Evolutionary conservation across 2,329 filamentous ascomycete genomes (phyloP).

Genomic region (Arthroderma sp.): DNA sequence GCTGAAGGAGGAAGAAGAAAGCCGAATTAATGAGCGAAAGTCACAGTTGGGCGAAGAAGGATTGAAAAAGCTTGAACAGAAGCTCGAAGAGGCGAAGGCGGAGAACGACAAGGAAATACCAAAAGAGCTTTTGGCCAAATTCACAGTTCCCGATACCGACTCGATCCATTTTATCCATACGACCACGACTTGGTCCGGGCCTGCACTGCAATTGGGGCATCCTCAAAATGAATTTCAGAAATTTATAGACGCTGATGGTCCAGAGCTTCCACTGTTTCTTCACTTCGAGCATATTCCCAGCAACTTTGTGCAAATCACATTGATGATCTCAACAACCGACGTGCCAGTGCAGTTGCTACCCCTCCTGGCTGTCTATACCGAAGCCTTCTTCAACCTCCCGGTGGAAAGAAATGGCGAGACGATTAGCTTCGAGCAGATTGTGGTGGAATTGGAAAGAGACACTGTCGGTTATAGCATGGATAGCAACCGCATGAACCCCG

Average conservation of each 20-base stretch:
- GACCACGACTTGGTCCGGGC: constrained; percentile 67
- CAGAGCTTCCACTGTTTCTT: constrained; percentile 66
- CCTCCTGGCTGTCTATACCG: constrained; percentile 67
- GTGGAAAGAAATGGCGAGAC: constrained; percentile 62
- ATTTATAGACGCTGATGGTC: constrained; percentile 56
- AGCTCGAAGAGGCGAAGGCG: constrained; percentile 68
- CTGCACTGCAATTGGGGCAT: constrained; percentile 57
- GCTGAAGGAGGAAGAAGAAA: constrained; percentile 69
- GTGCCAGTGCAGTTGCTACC: constrained; percentile 76
- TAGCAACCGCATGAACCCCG: constrained; percentile 52
- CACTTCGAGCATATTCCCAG: constrained; percentile 92
- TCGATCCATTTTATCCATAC: constrained; percentile 94
- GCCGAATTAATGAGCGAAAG: constrained; percentile 64
- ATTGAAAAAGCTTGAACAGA: constrained; percentile 58
- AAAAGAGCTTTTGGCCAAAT: constrained; percentile 62
- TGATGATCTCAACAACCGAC: constrained; percentile 65
- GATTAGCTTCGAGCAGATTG: constrained; percentile 81
- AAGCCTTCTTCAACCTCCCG: constrained; percentile 91
- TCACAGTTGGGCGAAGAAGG: constrained; percentile 70
- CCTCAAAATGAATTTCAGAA: constrained; percentile 59
- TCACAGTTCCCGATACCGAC: constrained; percentile 69
- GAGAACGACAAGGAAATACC: constrained; percentile 86
- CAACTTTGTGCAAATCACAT: constrained; percentile 75
- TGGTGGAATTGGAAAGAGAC: constrained; percentile 79
- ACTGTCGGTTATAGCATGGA: constrained; percentile 73